Evolutionary conservation across 306 rosid genomes (phyloP).

Genomic region (Begonia peltatifolia): DNA sequence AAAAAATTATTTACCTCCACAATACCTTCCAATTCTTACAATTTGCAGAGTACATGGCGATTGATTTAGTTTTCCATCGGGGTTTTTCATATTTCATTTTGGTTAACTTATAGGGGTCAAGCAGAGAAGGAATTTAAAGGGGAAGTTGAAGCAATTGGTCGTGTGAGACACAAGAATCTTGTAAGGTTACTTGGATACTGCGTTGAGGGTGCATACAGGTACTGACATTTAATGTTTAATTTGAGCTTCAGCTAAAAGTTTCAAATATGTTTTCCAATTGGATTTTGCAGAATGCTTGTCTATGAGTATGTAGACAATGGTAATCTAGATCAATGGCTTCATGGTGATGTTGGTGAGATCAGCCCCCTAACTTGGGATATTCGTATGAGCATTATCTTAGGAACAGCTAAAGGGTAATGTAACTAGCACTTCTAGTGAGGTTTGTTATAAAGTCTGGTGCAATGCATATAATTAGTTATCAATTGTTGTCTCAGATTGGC

Average conservation of each 20-base stretch:
- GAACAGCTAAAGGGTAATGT: slow-evolving; percentile 90
- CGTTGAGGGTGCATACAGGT: slow-evolving; percentile 99
- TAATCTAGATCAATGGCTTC: slow-evolving; percentile 92
- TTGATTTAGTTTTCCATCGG: slow-evolving; percentile 2
- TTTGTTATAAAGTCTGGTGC: background rate
- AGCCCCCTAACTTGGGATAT: slow-evolving; percentile 91
- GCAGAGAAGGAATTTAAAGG: slow-evolving; percentile 93
- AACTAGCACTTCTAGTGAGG: background rate
- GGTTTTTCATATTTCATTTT: slow-evolving; percentile 1
- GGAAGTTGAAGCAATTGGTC: slow-evolving; percentile 93
- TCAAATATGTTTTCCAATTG: slow-evolving; percentile 11
- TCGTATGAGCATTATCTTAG: slow-evolving; percentile 66
- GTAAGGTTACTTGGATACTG: slow-evolving; percentile 96
- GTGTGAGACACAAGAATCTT: slow-evolving; percentile 96
- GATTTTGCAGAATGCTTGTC: slow-evolving; percentile 76
- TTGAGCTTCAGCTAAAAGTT: slow-evolving; percentile 9
- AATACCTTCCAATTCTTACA: too few species aligned
- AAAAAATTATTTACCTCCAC: background rate
- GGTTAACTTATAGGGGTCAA: slow-evolving; percentile 56
- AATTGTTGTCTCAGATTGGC: slow-evolving; percentile 53
- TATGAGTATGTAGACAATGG: slow-evolving; percentile 92
- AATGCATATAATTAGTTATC: background rate
- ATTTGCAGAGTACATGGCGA: background rate
- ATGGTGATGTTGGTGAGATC: slow-evolving; percentile 78
- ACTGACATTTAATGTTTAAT: slow-evolving; percentile 3